Evolutionary conservation across 83 land plant species (phyloP), one percentile per base, ranked within the genome.

Genomic region (Picea abies): DNA sequence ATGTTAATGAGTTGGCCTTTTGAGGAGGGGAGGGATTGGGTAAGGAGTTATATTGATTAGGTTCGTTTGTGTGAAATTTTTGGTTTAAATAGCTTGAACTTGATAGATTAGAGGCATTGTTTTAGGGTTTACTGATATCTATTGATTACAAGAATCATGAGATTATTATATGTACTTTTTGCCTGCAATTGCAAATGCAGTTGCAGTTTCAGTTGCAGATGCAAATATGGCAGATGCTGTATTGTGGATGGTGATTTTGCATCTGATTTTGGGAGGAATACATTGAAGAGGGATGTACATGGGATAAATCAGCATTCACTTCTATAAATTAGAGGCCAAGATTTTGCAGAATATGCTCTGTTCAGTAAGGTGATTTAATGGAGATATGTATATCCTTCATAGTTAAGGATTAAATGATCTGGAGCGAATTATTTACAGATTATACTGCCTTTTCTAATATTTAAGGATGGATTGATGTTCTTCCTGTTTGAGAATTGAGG

Each of bases 171-270:
- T 52, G 32, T 29, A 25, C 25, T 49, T 75, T 49, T n/a, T n/a
- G 60, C 26, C 60, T 76, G 78, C 78, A 76, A 49, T 9, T 66
- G 8, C 23, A 66, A 66, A 66, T 66, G 23, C 69, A 66, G 23
- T 66, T 66, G 32, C 19, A 52, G 78, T 52, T 76, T 4, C 61
- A 76, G 23, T 66, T 66, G 32, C 19, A 52, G 78, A 76, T 76
- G 12, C 61, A 76, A 76, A 76, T 76, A 23, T 37, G 26, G 61
- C 78, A 47, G 60, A 49, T 76, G 78, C 61, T 76, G 78, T 76
- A 76, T 76, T 49, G 26, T 76, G 49, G 10, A 25, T 76, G 60
- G 56, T 76, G 17, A 23, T 76, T 23, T 49, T 76, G 56, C 22
- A 49, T 29, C 19, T 11, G 60, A 76, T 52, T 49, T 76, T 76